Evolutionary conservation across 306 rosid genomes (phyloP), one percentile per base, ranked within the genome.

Genomic region (Lathyrus oleraceus): DNA sequence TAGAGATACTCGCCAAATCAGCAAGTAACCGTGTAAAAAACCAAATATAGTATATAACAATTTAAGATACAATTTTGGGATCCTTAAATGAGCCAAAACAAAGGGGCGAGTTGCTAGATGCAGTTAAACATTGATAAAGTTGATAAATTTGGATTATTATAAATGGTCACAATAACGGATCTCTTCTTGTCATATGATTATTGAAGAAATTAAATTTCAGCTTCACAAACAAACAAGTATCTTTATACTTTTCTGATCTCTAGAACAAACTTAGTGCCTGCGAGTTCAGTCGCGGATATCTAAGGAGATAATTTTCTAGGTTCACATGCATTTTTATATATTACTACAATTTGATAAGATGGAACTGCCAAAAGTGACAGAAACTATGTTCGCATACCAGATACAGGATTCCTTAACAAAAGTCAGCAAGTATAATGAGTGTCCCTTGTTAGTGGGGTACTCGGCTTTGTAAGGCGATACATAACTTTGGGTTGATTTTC

Each of bases 151-250:
- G 32, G 49, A 28, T 42, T 47, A 16, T 17, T 25, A 20, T 25
- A 64, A 52, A 52, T 73, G 36, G 15, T 51, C 56, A 38, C 17
- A 7, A 62, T 8, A 35, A 25, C 30, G 40, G 63, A 35, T 39
- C 21, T 73, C 44, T 51, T 14, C 40, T 52, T 73, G 51, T 44
- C 58, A 58, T n/a, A 52, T 51, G 45, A 62, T 21, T 38, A 36
- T 2, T 62, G 63, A 73, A 49, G 63, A 73, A 71, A 63, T 25
- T 73, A 43, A 42, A 54, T 17, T 74, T 40, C 65, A 39, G 65
- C 23, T 74, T 54, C 27, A 43, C 14, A 17, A 36, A 17, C 49
- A 54, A 65, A 54, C 66, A 51, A 27, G 67, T 43, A 61, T 65
- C 49, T 65, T 53, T 53, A 65, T 30, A 35, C 20, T 25, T 42